These are phyloP conservation scores for Venustampulla echinocandica DNA, from an alignment of 495 filamentous ascomycete genomes.

Conservation along the genomic window DNA sequence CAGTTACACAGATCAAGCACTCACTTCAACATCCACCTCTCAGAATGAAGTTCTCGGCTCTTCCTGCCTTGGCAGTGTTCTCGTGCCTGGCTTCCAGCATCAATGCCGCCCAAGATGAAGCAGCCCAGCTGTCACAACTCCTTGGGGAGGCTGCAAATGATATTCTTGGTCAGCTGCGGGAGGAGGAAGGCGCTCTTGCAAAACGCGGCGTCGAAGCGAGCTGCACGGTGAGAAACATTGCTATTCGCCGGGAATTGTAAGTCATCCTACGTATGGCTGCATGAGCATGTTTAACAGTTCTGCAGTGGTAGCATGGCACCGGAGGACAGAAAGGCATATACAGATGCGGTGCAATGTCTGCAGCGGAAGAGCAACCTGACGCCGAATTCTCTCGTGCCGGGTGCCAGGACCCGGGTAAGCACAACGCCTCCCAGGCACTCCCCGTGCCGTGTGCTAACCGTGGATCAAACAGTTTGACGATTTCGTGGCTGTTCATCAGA, in stretches of 20 bases:
- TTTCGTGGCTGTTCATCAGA: constrained; percentile 61
- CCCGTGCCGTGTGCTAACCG: constrained; percentile 40
- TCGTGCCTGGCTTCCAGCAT: not conserved
- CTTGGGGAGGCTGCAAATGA: not conserved
- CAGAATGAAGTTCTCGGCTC: not conserved
- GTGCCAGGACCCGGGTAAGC: constrained; percentile 22
- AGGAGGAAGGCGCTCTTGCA: constrained; percentile 5
- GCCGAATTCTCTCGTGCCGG: constrained; percentile 25
- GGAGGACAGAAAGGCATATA: constrained; percentile 47
- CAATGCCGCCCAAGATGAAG: not conserved
- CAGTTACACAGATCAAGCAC: too few species aligned
- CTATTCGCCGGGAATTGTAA: constrained; percentile 18
- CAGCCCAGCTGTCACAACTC: not conserved
- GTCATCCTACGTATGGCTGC: too few species aligned
- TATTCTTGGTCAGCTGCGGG: not conserved
- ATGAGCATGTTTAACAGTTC: too few species aligned
- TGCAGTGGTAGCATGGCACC: constrained; percentile 40
- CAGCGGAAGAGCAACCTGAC: constrained; percentile 40
- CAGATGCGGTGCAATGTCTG: constrained; percentile 56
- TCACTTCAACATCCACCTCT: not conserved
- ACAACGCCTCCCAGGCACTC: constrained; percentile 11
- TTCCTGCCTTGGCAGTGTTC: not conserved
- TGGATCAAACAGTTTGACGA: constrained; percentile 58
- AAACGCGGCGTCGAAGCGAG: constrained; percentile 7
- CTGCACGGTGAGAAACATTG: constrained; percentile 14